phyloP scores from a whole-genome alignment of 2,329 filamentous ascomycete genomes.

The Curvularia sp. region DNA sequence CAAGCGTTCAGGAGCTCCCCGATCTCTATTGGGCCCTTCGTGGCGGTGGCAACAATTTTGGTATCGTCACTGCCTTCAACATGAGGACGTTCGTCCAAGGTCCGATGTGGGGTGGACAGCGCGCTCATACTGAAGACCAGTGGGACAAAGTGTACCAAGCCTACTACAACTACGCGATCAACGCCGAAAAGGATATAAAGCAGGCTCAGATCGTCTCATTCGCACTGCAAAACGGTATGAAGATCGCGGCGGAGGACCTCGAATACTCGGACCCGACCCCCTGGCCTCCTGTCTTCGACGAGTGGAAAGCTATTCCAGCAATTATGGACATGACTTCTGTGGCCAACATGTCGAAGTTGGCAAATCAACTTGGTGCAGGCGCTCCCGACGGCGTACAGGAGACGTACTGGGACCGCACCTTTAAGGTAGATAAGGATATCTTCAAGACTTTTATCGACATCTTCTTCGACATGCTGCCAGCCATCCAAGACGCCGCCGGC shows the following conservation, averaged over 20 bases:
- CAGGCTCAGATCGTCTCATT: constrained; percentile 35
- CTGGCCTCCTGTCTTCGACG: constrained; percentile 34
- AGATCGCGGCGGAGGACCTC: constrained; percentile 30
- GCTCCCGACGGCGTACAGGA: constrained; percentile 27
- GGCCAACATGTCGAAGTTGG: constrained; percentile 32
- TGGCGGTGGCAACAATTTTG: constrained; percentile 49
- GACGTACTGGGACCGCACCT: constrained; percentile 38
- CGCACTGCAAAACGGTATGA: constrained; percentile 22
- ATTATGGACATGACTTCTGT: constrained; percentile 35
- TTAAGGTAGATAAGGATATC: constrained; percentile 36
- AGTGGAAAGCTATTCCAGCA: constrained; percentile 38
- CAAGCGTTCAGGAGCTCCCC: constrained; percentile 32
- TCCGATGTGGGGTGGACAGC: constrained; percentile 40
- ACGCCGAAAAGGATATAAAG: constrained; percentile 26
- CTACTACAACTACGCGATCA: constrained; percentile 26
- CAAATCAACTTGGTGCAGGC: constrained; percentile 27
- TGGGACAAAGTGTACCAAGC: constrained; percentile 31
- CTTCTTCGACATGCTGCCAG: constrained; percentile 34
- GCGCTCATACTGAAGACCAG: constrained; percentile 21
- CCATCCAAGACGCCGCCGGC: constrained; percentile 28
- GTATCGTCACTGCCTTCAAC: constrained; percentile 43
- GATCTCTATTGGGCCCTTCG: constrained; percentile 52
- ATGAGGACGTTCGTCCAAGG: constrained; percentile 34
- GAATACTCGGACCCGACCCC: constrained; percentile 36
- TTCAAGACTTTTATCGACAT: constrained; percentile 29